phyloP scores from a whole-genome alignment of 176 grass and related monocot species.

The Triticum turgidum region DNA sequence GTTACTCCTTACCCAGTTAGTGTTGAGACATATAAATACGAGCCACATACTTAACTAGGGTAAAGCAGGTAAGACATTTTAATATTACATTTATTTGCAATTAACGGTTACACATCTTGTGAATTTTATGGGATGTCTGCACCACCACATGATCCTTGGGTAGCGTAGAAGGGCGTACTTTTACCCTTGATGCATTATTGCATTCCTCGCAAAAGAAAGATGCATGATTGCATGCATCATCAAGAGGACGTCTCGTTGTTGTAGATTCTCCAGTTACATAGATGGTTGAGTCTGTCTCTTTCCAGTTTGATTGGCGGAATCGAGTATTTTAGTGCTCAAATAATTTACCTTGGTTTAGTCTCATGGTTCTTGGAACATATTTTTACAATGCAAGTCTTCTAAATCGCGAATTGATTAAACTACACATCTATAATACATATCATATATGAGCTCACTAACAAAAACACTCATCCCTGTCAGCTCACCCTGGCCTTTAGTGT shows the following conservation, averaged over 20 bases:
- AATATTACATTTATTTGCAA: not conserved
- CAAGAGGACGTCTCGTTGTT: not conserved
- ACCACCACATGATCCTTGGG: not conserved
- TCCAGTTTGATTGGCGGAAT: not conserved
- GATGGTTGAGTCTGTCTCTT: not conserved
- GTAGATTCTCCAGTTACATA: not conserved
- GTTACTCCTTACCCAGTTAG: not conserved
- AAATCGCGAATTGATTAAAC: not conserved
- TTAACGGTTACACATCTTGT: not conserved
- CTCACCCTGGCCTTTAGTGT: not conserved
- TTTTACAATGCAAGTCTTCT: not conserved
- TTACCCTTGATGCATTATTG: not conserved
- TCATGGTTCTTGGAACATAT: not conserved
- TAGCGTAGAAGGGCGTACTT: not conserved
- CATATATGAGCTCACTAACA: not conserved
- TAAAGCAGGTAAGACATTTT: not conserved
- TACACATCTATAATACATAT: not conserved
- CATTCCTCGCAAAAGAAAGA: no score
- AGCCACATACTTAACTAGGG: not conserved
- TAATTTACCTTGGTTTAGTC: not conserved
- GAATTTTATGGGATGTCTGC: not conserved
- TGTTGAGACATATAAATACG: not conserved
- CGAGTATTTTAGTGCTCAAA: not conserved
- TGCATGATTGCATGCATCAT: not conserved
- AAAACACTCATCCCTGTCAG: not conserved